Evolutionary conservation across 345 rosid species (phyloP).

Genomic region (Excoecaria agallocha): DNA sequence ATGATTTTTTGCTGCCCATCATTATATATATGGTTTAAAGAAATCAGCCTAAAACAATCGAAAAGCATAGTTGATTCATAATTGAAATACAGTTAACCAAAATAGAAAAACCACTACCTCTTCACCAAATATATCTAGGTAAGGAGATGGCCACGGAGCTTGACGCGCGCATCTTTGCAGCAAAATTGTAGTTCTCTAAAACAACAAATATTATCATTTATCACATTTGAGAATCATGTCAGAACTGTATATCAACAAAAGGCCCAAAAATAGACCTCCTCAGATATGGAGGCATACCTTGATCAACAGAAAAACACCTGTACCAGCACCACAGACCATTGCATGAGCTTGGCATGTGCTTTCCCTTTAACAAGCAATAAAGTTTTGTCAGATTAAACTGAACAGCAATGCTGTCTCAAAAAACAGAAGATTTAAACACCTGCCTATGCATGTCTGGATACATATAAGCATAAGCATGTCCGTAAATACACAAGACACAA

Average conservation of each 20-base stretch:
- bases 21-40: background rate
- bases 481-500: slow-evolving; percentile 12
- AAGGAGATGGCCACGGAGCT: slow-evolving; percentile 91
- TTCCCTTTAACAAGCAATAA: slow-evolving; percentile 40
- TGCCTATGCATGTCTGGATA: background rate
- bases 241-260: slow-evolving; percentile 11
- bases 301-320: slow-evolving; percentile 76
- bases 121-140: slow-evolving; percentile 93
- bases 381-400: background rate
- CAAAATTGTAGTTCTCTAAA: slow-evolving; percentile 73
- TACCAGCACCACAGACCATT: slow-evolving; percentile 75
- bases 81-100: background rate
- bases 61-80: background rate
- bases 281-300: slow-evolving; percentile 40
- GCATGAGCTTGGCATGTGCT: slow-evolving; percentile 70
- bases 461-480: background rate
- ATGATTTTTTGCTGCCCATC: background rate
- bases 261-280: slow-evolving; percentile 8
- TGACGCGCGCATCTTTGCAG: slow-evolving; percentile 77
- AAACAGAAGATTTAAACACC: slow-evolving; percentile 8
- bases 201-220: slow-evolving; percentile 10
- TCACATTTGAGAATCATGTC: slow-evolving; percentile 10
- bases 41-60: background rate
- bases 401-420: background rate
- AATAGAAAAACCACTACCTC: slow-evolving; percentile 49